Conservation (phyloP, 2,329 filamentous ascomycete species). For the Pseudocercospora crystallina region DNA sequence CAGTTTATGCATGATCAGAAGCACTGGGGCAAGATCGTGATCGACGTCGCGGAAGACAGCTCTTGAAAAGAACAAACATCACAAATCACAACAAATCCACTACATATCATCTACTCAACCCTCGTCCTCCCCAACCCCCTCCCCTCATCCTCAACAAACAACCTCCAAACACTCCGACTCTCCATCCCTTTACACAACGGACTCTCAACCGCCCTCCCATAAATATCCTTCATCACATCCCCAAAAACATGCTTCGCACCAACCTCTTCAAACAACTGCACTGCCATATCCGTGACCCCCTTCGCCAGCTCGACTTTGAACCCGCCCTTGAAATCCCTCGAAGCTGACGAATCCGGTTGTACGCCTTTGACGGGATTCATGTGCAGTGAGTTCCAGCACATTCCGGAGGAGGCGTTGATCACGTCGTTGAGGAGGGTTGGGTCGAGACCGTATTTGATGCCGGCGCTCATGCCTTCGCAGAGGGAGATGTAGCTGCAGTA, state of each 20-base stretch:
- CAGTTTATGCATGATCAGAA: constrained; percentile 47
- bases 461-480: constrained; percentile 59
- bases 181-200: constrained; percentile 7
- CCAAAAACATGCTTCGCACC: constrained; percentile 35
- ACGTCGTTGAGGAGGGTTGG: constrained; percentile 51
- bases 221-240: constrained; percentile 12
- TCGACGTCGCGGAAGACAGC: constrained; percentile 23
- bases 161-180: constrained; percentile 8
- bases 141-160: constrained; percentile 4
- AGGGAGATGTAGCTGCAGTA: constrained; percentile 57
- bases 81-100: background rate
- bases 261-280: constrained; percentile 35
- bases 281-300: constrained; percentile 38
- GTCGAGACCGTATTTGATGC: constrained; percentile 56
- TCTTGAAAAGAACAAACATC: background rate
- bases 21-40: constrained; percentile 44
- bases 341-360: constrained; percentile 39
- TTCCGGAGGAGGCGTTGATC: constrained; percentile 48
- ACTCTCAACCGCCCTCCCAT: constrained; percentile 6
- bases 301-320: constrained; percentile 38
- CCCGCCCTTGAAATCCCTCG: constrained; percentile 40
- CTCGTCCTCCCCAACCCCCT: constrained; percentile 4
- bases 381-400: constrained; percentile 31
- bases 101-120: constrained; percentile 4
- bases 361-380: constrained; percentile 37